Evolutionary conservation across 257 asterid genomes (phyloP).

Genomic region (Henckelia pumila): DNA sequence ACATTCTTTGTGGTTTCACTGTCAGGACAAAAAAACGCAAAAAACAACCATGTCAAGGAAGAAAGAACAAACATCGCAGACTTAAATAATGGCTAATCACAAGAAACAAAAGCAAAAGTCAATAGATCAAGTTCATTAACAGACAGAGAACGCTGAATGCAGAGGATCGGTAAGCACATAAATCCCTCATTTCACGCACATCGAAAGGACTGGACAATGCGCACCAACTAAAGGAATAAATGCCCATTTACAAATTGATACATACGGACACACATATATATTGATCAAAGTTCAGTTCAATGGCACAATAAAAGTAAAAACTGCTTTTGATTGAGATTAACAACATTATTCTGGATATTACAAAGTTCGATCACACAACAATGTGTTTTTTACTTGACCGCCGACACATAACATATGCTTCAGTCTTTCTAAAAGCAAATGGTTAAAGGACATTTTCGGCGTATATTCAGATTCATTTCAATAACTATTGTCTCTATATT

Average conservation of each 20-base stretch:
- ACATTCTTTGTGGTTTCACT: slow-evolving; percentile 79
- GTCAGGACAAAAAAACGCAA: slow-evolving; percentile 20
- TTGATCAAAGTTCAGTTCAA: not conserved
- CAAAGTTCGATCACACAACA: not conserved
- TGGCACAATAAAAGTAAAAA: not conserved
- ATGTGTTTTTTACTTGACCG: not conserved
- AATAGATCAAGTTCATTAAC: not conserved
- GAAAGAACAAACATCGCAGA: not conserved
- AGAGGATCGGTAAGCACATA: not conserved
- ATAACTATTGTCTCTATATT: slow-evolving; percentile 6
- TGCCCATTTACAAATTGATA: no score
- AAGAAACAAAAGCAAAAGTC: not conserved
- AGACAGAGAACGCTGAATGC: not conserved
- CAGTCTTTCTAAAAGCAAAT: slow-evolving; percentile 2
- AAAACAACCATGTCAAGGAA: not conserved
- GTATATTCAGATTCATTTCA: not conserved
- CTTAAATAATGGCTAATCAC: not conserved
- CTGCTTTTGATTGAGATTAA: not conserved
- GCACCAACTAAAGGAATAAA: not conserved
- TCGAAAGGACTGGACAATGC: not conserved
- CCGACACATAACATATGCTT: slow-evolving; percentile 11
- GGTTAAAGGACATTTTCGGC: not conserved
- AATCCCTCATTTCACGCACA: not conserved
- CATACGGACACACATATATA: not conserved
- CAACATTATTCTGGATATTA: not conserved